Conservation (phyloP, 257 asterid genomes). For the Solanum bulbocastanum region DNA sequence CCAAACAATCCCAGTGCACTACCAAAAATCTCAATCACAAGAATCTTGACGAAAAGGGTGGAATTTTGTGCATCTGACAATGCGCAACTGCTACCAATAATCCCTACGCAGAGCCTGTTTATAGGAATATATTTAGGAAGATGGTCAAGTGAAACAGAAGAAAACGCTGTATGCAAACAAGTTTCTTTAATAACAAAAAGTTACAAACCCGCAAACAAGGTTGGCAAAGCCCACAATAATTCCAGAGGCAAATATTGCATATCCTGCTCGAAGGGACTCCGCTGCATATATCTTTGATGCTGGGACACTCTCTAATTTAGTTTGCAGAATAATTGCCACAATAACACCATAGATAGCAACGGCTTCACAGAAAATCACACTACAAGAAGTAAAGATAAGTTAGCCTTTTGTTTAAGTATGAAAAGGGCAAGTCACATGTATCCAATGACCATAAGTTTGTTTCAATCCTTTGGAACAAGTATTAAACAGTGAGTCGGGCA, state of each 20-base stretch:
- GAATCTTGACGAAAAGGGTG: conserved; percentile 84
- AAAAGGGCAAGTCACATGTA: neutral
- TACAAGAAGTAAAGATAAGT: conserved; percentile 14
- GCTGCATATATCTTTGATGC: conserved; percentile 53
- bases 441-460: neutral
- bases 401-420: neutral
- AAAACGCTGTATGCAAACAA: neutral
- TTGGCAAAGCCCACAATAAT: conserved; percentile 96
- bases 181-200: neutral
- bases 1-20: conserved; percentile 97
- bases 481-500: neutral
- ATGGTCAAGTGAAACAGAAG: neutral
- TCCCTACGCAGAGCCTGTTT: conserved; percentile 86
- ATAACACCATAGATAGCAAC: conserved; percentile 99
- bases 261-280: conserved; percentile 96
- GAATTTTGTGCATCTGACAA: conserved; percentile 96
- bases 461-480: neutral
- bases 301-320: conserved; percentile 92
- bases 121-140: neutral
- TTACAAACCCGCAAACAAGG: conserved; percentile 89
- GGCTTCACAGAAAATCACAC: conserved; percentile 98
- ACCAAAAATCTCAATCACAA: conserved; percentile 95
- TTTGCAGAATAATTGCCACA: conserved; percentile 98
- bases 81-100: conserved; percentile 99
- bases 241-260: conserved; percentile 97